These are phyloP conservation scores for Hordeum marinum DNA, from an alignment of 176 grass and related monocot genomes.

Conservation along the genomic window DNA sequence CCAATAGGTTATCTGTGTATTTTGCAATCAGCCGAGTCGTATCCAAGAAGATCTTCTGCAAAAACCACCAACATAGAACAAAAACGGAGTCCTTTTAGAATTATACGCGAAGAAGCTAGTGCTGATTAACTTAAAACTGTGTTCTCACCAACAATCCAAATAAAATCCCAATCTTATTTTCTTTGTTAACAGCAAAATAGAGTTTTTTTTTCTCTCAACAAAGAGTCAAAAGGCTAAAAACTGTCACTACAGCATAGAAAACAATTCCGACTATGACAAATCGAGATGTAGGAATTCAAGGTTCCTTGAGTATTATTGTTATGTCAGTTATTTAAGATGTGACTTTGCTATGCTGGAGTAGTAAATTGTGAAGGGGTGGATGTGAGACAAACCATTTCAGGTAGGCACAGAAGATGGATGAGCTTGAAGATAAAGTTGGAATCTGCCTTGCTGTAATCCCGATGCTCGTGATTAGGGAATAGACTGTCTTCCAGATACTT, in stretches of 20 bases:
- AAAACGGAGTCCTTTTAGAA: too few species aligned
- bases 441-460: background rate
- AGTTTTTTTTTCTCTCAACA: background rate
- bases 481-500: slow-evolving; percentile 28
- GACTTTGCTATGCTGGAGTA: background rate
- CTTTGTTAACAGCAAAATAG: background rate
- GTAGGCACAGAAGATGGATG: background rate
- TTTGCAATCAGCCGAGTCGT: too few species aligned
- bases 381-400: slow-evolving; percentile 10
- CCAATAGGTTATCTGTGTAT: too few species aligned
- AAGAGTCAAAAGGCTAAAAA: background rate
- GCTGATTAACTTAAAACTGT: too few species aligned
- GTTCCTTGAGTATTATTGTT: background rate
- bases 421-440: slow-evolving; percentile 6
- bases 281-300: background rate
- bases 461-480: background rate
- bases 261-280: background rate
- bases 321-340: background rate
- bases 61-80: too few species aligned
- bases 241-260: background rate
- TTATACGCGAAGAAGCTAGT: too few species aligned
- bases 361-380: background rate
- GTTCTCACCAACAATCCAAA: background rate
- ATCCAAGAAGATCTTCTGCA: too few species aligned
- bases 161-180: background rate